phyloP scores from a whole-genome alignment of 2,329 filamentous ascomycete genomes.

The Raffaelea deltoideospora region DNA sequence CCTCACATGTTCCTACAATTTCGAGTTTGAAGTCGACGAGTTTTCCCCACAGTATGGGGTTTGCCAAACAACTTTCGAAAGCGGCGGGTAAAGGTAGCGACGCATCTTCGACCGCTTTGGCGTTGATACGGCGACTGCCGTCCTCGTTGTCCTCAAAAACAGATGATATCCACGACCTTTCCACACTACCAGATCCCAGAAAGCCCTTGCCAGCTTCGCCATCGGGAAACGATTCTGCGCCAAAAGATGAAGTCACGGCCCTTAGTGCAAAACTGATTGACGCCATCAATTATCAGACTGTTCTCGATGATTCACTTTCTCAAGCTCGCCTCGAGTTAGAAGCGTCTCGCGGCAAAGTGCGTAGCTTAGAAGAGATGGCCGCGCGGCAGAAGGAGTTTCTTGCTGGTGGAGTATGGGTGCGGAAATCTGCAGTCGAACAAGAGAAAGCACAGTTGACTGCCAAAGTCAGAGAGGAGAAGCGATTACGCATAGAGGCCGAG shows the following conservation, averaged over 20 bases:
- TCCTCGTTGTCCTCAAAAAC: conserved; percentile 19
- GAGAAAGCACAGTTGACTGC: conserved; percentile 47
- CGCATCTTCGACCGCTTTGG: no score
- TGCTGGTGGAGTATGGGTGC: conserved; percentile 59
- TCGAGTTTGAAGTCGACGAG: no score
- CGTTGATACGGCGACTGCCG: conserved; percentile 7
- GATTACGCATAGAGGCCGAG: conserved; percentile 48
- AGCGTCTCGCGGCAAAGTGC: conserved; percentile 49
- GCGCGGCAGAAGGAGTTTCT: conserved; percentile 59
- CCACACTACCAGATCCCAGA: conserved; percentile 38
- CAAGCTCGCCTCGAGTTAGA: conserved; percentile 75
- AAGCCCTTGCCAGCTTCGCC: background rate
- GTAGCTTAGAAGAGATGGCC: conserved; percentile 48
- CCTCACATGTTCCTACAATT: no score
- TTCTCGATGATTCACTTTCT: conserved; percentile 74
- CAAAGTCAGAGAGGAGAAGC: conserved; percentile 49
- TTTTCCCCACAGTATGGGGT: no score
- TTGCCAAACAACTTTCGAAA: no score
- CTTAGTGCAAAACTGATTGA: conserved; percentile 93
- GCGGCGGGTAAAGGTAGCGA: no score
- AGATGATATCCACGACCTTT: conserved; percentile 38
- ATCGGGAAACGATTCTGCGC: conserved; percentile 11
- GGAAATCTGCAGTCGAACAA: conserved; percentile 57
- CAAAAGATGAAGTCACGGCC: conserved; percentile 64
- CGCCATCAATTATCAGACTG: conserved; percentile 92